Conservation (phyloP, 306 rosid genomes). For the Pterocarpus santalinus region DNA sequence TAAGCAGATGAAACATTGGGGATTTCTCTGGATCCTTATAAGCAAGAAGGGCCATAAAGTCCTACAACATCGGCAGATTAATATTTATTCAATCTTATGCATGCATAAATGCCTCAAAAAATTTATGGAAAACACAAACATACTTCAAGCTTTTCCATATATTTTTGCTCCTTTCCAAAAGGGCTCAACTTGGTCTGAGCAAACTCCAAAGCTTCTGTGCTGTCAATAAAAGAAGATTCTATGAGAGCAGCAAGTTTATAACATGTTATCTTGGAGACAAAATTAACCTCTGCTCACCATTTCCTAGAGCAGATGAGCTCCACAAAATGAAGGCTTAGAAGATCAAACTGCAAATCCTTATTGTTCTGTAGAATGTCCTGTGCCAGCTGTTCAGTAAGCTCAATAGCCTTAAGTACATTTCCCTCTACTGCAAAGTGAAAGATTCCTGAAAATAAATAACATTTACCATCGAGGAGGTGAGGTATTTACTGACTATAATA, state of each 20-base stretch:
- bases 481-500: slow-evolving; percentile 21
- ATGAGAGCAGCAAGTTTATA: slow-evolving; percentile 32
- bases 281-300: slow-evolving; percentile 67
- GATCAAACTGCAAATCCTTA: slow-evolving; percentile 87
- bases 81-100: slow-evolving; percentile 12
- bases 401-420: slow-evolving; percentile 84
- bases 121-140: slow-evolving; percentile 9
- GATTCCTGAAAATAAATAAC: slow-evolving; percentile 64
- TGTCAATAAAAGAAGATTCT: slow-evolving; percentile 68
- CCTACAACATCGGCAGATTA: slow-evolving; percentile 57
- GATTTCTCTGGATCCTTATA: slow-evolving; percentile 91
- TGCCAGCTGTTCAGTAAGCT: slow-evolving; percentile 78
- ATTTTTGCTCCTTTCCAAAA: slow-evolving; percentile 75
- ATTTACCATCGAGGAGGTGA: slow-evolving; percentile 37
- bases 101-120: not conserved
- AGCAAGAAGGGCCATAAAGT: slow-evolving; percentile 89
- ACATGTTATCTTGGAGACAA: slow-evolving; percentile 25
- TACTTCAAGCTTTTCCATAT: slow-evolving; percentile 72
- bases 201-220: slow-evolving; percentile 97
- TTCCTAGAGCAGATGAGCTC: slow-evolving; percentile 80
- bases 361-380: slow-evolving; percentile 73
- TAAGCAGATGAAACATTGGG: slow-evolving; percentile 89
- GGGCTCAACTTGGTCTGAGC: slow-evolving; percentile 79
- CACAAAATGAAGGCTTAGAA: slow-evolving; percentile 91
- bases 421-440: slow-evolving; percentile 75